Evolutionary conservation across 2,329 filamentous ascomycete genomes (phyloP), one percentile per base, ranked within the genome.

Genomic region (Aspergillus arachidicola): DNA sequence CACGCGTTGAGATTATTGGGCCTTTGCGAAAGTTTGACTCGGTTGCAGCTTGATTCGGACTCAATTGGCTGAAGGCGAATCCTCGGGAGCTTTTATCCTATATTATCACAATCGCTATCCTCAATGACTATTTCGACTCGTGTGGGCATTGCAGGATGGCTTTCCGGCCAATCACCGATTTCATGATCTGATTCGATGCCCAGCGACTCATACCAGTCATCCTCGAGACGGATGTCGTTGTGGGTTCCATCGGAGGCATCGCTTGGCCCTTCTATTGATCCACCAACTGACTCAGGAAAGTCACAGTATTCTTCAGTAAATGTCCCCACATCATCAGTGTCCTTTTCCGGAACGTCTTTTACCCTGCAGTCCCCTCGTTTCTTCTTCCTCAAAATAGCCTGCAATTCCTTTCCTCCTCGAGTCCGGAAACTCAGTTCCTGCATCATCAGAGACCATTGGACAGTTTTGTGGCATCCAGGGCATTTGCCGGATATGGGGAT

Each of bases 401-500:
- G 85, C 1, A 94, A 80, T 67, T 93, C 90, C 62, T 90, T 90
- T 60, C 84, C 78, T 0, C 90, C 93, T 28, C 92, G 85, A 41
- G 87, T 81, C 36, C 94, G 85, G 56, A 97, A 79, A 57, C 86
- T 95, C 69, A 96, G 78, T 74, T 96, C 94, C 73, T 89, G 94
- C 80, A 96, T 90, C 79, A 97, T 86, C 55, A 91, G 86, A 0
- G 84, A 82, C 94, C 94, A 98, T 57, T 82, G 75, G 2, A 93
- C 79, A 5, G 81, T 76, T 0, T 82, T 81, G 1, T 83, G 78
- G 73, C 94, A 98, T 23, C 80, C 79, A 0, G 92, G 92, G 78
- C 94, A 98, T 2, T 71, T 76, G 2, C 93, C 93, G 38, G 82
- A 74, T 1, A 86, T 81, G 0, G 94, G 94, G 1, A 96, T 72